Evolutionary conservation across 306 rosid species (phyloP), one percentile per base, ranked within the genome.

Genomic region (Prunus salicina): DNA sequence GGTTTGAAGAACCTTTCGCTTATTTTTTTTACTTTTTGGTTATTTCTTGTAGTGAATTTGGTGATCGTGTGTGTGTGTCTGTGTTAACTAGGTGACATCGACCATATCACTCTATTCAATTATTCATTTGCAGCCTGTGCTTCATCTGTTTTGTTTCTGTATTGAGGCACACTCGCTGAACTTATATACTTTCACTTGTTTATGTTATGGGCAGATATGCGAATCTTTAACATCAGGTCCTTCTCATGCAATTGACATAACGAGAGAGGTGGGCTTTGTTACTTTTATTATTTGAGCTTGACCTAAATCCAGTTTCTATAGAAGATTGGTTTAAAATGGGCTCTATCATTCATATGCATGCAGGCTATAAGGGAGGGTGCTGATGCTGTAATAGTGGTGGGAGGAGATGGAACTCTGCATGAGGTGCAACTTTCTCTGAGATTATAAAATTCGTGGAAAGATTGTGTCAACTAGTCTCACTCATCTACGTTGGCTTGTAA

Each of bases 361-460:
- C 83, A 92, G 99, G 97, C 97, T 76, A 90, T 95, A 71, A 75
- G 87, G 75, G 97, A 95, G 75, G 99, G 99, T 56, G 96, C 92
- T 34, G 93, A 90, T 69, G 92, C 97, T 82, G 97, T 95, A 55
- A 83, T 95, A 68, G 93, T 91, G 51, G 99, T 95, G 76, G 99
- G 99, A 82, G 99, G 99, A 72, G 97, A 95, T 79, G 97, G 99
- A 87, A 95, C 97, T 55, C 90, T 95, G 80, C 97, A 95, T 76
- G 99, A 95, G 99, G 97, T 95, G 82, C 52, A 66, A 72, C 67
- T 67, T 70, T 62, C 65, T 64, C 24, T 57, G 34, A 24, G n/a
- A 66, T 52, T 67, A 15, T 55, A 18, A 53, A 60, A 50, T 56
- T 45, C 65, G 43, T 55, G 12, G 38, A 18, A 32, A 16, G 22